Evolutionary conservation across 2,329 filamentous ascomycete genomes (phyloP), one percentile per base, ranked within the genome.

Genomic region (Harringtonia aguacate): DNA sequence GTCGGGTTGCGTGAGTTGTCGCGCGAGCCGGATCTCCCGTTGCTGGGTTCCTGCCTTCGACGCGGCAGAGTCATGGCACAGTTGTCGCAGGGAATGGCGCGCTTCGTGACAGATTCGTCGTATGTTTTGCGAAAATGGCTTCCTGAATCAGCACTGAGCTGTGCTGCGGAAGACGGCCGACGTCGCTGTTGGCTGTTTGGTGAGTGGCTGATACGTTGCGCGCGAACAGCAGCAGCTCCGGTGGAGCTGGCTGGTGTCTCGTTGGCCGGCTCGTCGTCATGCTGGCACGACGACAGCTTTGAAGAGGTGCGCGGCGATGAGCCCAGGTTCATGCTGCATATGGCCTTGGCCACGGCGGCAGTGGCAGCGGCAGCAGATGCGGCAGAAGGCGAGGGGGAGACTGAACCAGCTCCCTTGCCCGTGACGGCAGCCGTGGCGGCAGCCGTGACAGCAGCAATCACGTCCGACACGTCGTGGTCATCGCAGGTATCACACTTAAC

Each of bases 11-110:
- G 64, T 3, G 57, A 54, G n/a, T 69, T 66, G 29, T 57, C 58
- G 44, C n/a, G n/a, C n/a, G n/a, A n/a, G n/a, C 59, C 61, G 22
- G 44, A 50, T 41, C 55, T 53, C 8, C 12, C 18, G 14, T 3
- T 37, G 21, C 15, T 45, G 30, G 30, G 15, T 20, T 27, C 39
- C 45, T 61, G 56, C 44, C 68, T 66, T 39, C 65, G 64, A 52
- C 68, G 68, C 0, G 79, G 79, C 8, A 84, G 61, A 1, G 78
- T 83, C 54, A 84, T 70, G 46, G 79, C 78, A 57, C 79, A 84
- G 58, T 82, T 84, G 49, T 81, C 75, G 57, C 79, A 84, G 20
- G 79, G 78, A 8, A 72, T 75, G 42, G 78, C 75, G 46, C 74
- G 72, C 57, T 73, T 76, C 36, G 74, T 79, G 22, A 78, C 77